A percentile compares a stretch with the other conserved stretches of the same genome.
Evolutionary conservation across 2,329 filamentous ascomycete species (phyloP).

Genomic region (Beauveria bassiana): DNA sequence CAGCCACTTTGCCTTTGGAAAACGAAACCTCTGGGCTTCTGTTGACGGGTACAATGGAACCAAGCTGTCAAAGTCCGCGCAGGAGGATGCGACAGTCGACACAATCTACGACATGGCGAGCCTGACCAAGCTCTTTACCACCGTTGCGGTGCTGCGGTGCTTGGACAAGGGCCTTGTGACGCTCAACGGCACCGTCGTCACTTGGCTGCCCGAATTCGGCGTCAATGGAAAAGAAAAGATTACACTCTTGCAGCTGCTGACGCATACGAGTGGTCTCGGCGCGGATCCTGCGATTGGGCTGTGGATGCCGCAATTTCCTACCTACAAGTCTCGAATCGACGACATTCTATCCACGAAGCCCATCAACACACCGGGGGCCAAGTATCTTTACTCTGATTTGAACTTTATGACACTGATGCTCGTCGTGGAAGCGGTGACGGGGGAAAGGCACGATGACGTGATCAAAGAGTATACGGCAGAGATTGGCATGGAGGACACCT

Average conservation of each 20-base stretch:
- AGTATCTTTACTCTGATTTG: conserved; percentile 27
- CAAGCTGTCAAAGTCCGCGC: conserved; percentile 17
- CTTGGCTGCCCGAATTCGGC: conserved; percentile 24
- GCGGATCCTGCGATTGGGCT: conserved; percentile 22
- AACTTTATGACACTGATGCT: conserved; percentile 26
- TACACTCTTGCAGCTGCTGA: conserved; percentile 26
- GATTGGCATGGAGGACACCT: conserved; percentile 24
- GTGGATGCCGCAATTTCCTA: conserved; percentile 15
- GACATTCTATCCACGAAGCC: conserved; percentile 21
- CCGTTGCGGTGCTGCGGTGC: conserved; percentile 23
- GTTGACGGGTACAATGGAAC: conserved; percentile 20
- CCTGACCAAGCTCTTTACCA: conserved; percentile 30
- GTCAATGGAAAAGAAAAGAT: conserved; percentile 25
- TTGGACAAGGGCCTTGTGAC: conserved; percentile 20
- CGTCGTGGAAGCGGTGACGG: conserved; percentile 23
- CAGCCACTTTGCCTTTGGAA: conserved; percentile 21
- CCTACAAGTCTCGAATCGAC: conserved; percentile 18
- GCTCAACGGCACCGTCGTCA: conserved; percentile 22
- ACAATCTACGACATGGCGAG: conserved; percentile 33
- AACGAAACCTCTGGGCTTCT: conserved; percentile 20
- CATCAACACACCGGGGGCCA: conserved; percentile 20
- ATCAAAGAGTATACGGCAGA: conserved; percentile 19
- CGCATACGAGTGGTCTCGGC: conserved; percentile 26
- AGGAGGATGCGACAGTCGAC: conserved; percentile 23
- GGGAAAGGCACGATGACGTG: conserved; percentile 18